These are phyloP conservation scores for Pseudogymnoascus sp. DNA, from an alignment of 2,329 filamentous ascomycete species.

Conservation along the genomic window DNA sequence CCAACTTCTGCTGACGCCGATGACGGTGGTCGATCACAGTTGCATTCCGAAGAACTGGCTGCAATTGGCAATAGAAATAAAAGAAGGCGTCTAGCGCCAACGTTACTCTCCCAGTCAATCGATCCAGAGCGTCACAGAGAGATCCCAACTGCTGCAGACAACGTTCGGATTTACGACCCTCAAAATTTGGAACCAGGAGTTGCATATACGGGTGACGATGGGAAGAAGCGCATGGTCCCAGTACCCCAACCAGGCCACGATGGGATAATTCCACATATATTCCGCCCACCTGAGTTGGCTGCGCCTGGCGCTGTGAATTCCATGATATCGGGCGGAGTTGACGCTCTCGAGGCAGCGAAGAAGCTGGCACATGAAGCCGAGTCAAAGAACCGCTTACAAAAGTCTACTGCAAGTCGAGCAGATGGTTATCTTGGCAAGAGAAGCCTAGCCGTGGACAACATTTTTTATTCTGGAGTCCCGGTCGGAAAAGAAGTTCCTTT, in stretches of 20 bases:
- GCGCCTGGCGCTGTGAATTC: background rate
- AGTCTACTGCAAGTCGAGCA: constrained; percentile 11
- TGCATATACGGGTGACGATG: constrained; percentile 16
- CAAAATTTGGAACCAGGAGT: constrained; percentile 16
- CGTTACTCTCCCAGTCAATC: constrained; percentile 20
- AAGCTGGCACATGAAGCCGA: constrained; percentile 5
- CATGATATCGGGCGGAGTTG: background rate
- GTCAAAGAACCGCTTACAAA: constrained; percentile 1
- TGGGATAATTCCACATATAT: background rate
- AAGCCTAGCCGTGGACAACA: constrained; percentile 30
- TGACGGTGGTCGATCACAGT: background rate
- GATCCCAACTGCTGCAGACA: constrained; percentile 21
- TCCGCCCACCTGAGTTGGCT: background rate
- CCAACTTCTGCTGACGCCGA: background rate
- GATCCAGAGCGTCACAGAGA: constrained; percentile 17
- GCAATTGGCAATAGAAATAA: constrained; percentile 20
- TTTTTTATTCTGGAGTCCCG: constrained; percentile 32
- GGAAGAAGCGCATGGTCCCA: constrained; percentile 17
- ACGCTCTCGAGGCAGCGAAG: background rate
- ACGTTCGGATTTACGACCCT: constrained; percentile 13
- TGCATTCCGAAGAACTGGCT: background rate
- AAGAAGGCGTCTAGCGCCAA: constrained; percentile 27
- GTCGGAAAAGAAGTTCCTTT: constrained; percentile 24
- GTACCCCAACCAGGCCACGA: background rate
- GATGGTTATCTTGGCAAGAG: constrained; percentile 31